Evolutionary conservation across 345 rosid species (phyloP).

Genomic region (Rhizophora apiculata): DNA sequence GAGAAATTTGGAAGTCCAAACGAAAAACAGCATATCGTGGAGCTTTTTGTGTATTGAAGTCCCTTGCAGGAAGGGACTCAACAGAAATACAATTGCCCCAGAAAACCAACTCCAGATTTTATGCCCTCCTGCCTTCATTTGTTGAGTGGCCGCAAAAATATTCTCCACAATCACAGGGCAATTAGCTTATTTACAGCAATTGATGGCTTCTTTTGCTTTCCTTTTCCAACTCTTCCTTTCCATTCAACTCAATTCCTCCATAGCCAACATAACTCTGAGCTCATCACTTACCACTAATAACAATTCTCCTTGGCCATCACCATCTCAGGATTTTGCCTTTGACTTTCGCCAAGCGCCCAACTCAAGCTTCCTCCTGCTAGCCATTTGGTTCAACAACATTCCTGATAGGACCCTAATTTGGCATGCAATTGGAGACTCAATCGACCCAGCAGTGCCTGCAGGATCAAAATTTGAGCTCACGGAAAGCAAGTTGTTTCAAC

Average conservation of each 20-base stretch:
- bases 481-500: too few relatives aligned
- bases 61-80: too few relatives aligned
- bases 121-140: too few relatives aligned
- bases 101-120: too few relatives aligned
- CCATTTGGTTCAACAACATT: slow-evolving; percentile 34
- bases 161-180: neutral
- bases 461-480: too few relatives aligned
- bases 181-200: neutral
- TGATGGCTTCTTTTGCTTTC: neutral
- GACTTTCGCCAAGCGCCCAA: too few relatives aligned
- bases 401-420: neutral
- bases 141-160: too few relatives aligned
- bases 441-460: too few relatives aligned
- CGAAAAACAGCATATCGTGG: too few relatives aligned
- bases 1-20: too few relatives aligned
- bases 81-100: too few relatives aligned
- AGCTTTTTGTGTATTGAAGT: neutral
- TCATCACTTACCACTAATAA: neutral
- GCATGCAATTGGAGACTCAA: too few relatives aligned
- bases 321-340: neutral
- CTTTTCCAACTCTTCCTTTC: slow-evolving; percentile 6
- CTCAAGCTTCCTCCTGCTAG: slow-evolving; percentile 21
- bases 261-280: neutral
- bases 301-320: neutral
- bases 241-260: neutral